Base-by-base conservation (phyloP, 1,284 basidiomycete genomes). In the Tetrapyrgos nigripes region DNA sequence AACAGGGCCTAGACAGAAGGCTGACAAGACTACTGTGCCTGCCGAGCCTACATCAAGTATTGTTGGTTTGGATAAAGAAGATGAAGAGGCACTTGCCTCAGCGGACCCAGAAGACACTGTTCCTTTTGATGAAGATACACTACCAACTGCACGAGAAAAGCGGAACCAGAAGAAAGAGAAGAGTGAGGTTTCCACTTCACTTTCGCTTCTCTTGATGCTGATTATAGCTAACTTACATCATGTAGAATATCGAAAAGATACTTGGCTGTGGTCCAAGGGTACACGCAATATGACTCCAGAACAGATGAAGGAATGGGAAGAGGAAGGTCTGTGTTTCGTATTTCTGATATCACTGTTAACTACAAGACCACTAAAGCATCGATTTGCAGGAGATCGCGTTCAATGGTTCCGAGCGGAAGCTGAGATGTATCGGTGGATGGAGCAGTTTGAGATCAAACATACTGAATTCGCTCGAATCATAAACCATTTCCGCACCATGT, bases 341-440 rank as follows among this genome's bases (percentile, higher is more conserved):
- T n/a, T n/a, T n/a, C n/a, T n/a, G n/a, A n/a, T 17, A 23, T 19
- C 24, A 10, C 19, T 33, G 14, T 26, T 40, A 24, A 51, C 19
- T n/a, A n/a, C n/a, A n/a, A n/a, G n/a, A n/a, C n/a, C n/a, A n/a
- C 13, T 28, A 8, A 28, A 10, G 17, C 37, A 11, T 45, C 14
- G 31, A 33, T 31, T 17, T 57, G 19, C 26, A 73, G 69, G 66
- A 3, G 66, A 73, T 58, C 58, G 57, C 6, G 65, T 71, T 0
- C 68, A 70, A 35, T 73, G 69, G 69, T 70, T 67, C 28, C 58
- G 68, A 10, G 67, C 69, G 1, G 69, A 70, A 44, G 70, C 70
- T 1, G 71, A 71, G 21, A 69, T 70, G 66, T 50, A 66, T 14
- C 60, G 66, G 4, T 69, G 67, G 69, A 59, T 55, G 29, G 69